Percentiles rank a stretch among this genome's conserved stretches.
Conservation (phyloP, 306 rosid genomes). For the Gastrolobium bilobum region DNA sequence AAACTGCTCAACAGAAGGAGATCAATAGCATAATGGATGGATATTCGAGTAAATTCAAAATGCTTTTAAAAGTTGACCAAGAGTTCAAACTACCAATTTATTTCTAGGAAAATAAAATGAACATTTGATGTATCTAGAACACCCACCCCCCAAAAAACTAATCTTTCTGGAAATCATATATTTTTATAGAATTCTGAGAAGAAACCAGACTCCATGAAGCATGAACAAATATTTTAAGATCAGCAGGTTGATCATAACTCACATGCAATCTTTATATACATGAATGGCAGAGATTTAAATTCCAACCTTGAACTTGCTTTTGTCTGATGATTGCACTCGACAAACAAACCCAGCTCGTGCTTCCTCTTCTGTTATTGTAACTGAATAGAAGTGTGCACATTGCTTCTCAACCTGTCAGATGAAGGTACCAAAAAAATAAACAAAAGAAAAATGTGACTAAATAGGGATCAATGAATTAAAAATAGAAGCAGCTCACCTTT, state of each 20-base stretch:
- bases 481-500: slow-evolving; percentile 63
- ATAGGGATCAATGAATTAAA: slow-evolving; percentile 16
- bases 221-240: slow-evolving; percentile 19
- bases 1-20: slow-evolving; percentile 9
- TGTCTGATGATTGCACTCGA: slow-evolving; percentile 91
- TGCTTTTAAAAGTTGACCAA: slow-evolving; percentile 10
- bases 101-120: not conserved
- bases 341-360: slow-evolving; percentile 92
- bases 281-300: slow-evolving; percentile 32
- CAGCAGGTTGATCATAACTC: slow-evolving; percentile 12
- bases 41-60: not conserved
- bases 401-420: slow-evolving; percentile 93
- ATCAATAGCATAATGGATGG: slow-evolving; percentile 15
- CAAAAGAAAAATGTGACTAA: slow-evolving; percentile 19
- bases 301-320: slow-evolving; percentile 68
- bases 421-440: slow-evolving; percentile 46
- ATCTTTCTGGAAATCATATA: slow-evolving; percentile 14
- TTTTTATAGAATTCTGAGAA: not conserved
- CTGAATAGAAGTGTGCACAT: slow-evolving; percentile 93
- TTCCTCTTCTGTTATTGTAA: slow-evolving; percentile 84
- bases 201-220: not conserved
- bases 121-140: not conserved
- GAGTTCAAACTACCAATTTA: not conserved
- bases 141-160: not conserved
- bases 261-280: slow-evolving; percentile 30